Percentiles rank a stretch among this genome's conserved stretches.
Evolutionary conservation across 768 basidiomycete genomes (phyloP).

Genomic region (Paxillus rubicundulus): DNA sequence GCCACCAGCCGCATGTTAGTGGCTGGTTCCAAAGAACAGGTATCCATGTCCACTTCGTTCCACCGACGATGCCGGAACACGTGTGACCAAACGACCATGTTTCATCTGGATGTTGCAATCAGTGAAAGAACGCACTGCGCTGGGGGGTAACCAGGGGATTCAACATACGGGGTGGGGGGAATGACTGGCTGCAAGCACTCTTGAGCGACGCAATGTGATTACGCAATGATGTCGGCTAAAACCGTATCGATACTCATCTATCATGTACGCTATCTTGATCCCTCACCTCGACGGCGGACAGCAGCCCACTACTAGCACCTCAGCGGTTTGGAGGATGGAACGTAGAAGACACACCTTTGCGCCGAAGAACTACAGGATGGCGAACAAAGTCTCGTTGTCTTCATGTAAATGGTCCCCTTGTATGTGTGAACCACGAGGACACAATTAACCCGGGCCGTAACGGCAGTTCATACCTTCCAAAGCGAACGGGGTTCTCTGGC

Average conservation of each 20-base stretch:
- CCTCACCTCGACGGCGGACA: too few relatives aligned
- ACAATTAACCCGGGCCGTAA: constrained; percentile 18
- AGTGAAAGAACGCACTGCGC: too few relatives aligned
- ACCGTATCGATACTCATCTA: neutral
- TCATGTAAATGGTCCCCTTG: neutral
- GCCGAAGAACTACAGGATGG: constrained; percentile 7
- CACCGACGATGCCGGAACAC: neutral
- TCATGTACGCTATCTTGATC: neutral
- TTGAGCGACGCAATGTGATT: too few relatives aligned
- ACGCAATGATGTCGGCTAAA: neutral
- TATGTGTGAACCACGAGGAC: constrained; percentile 31
- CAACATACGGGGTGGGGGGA: neutral
- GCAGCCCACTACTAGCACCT: too few relatives aligned
- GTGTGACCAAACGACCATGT: neutral
- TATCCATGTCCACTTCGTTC: neutral
- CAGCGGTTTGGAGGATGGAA: too few relatives aligned
- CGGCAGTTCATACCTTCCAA: neutral
- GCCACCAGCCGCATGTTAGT: constrained; percentile 3
- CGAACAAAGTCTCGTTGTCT: too few relatives aligned
- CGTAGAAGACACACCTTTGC: neutral
- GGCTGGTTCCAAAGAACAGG: neutral
- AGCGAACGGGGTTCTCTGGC: constrained; percentile 13
- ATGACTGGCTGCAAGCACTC: too few relatives aligned
- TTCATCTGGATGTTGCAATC: neutral
- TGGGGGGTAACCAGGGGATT: too few relatives aligned